phyloP scores from a whole-genome alignment of 23 red algal species.

The Gracilariopsis chorda region DNA sequence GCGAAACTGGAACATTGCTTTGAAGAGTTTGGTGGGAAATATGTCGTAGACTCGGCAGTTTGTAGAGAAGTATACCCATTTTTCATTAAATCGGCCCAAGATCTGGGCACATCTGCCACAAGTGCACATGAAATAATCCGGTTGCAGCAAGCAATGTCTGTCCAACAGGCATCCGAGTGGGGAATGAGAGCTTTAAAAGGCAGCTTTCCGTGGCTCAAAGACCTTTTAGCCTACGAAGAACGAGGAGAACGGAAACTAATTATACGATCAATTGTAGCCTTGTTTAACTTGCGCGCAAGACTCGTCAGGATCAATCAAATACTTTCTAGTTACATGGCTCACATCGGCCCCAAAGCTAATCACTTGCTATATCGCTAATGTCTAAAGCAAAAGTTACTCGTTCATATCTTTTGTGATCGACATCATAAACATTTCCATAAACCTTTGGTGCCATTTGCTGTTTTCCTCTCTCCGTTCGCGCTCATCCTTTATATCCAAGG shows the following conservation, averaged over 20 bases:
- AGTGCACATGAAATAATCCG: background rate
- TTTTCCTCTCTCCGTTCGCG: background rate
- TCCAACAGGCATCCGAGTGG: background rate
- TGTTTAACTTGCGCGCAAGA: background rate
- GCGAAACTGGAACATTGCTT: background rate
- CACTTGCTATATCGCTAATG: too few relatives aligned
- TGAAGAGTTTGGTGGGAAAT: background rate
- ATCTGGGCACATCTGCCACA: background rate
- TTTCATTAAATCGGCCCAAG: background rate
- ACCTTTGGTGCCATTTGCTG: background rate
- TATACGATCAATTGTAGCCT: background rate
- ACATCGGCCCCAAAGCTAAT: background rate
- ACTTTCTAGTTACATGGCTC: background rate
- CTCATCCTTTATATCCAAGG: too few relatives aligned
- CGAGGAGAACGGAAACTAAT: background rate
- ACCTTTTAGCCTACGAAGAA: background rate
- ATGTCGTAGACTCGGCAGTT: background rate
- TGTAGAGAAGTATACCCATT: background rate
- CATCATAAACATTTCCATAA: background rate
- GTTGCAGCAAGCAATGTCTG: background rate
- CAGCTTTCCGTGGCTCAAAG: background rate
- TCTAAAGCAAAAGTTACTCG: background rate
- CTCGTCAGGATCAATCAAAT: background rate
- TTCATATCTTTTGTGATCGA: background rate
- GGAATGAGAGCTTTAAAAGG: background rate